A percentile compares a stretch with the other conserved stretches of the same genome.
phyloP scores from a whole-genome alignment of 2,329 filamentous ascomycete species.

The Pleoardoris graminearum region DNA sequence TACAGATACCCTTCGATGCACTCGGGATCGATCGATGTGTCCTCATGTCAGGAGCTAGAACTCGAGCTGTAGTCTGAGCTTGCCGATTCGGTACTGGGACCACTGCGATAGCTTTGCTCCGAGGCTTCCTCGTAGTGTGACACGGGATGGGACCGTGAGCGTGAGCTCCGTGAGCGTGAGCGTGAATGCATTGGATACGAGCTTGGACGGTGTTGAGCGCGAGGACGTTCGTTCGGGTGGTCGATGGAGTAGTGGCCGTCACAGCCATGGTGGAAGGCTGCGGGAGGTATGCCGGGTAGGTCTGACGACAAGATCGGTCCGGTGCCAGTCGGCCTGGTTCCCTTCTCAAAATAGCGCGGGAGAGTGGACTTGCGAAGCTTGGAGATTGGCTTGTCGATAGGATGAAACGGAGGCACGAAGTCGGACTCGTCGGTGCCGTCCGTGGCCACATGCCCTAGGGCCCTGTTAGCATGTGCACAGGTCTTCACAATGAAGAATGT shows the following conservation, averaged over 20 bases:
- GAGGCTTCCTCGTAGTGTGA: slow-evolving; percentile 25
- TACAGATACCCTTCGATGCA: slow-evolving; percentile 33
- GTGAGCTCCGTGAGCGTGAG: slow-evolving; percentile 13
- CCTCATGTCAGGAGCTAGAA: slow-evolving; percentile 30
- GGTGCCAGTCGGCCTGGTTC: neutral
- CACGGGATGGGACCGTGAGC: neutral
- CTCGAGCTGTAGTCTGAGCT: slow-evolving; percentile 26
- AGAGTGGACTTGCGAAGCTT: slow-evolving; percentile 7
- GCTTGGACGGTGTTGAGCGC: slow-evolving; percentile 23
- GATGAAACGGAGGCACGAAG: slow-evolving; percentile 18
- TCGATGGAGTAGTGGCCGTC: slow-evolving; percentile 33
- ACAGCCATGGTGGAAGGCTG: slow-evolving; percentile 24
- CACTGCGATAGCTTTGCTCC: slow-evolving; percentile 30
- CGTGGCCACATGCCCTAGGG: slow-evolving; percentile 24
- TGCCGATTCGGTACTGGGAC: slow-evolving; percentile 33
- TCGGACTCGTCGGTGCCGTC: slow-evolving; percentile 37
- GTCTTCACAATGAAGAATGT: neutral
- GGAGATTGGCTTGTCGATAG: slow-evolving; percentile 11
- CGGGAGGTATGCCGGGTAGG: slow-evolving; percentile 21
- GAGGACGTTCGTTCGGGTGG: slow-evolving; percentile 29
- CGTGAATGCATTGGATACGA: slow-evolving; percentile 13
- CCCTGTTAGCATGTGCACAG: slow-evolving; percentile 17
- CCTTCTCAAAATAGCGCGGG: slow-evolving; percentile 3
- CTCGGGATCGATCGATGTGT: slow-evolving; percentile 27
- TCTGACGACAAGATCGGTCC: slow-evolving; percentile 15